phyloP scores from a whole-genome alignment of 768 basidiomycete species.

The Tricholoma furcatifolium region DNA sequence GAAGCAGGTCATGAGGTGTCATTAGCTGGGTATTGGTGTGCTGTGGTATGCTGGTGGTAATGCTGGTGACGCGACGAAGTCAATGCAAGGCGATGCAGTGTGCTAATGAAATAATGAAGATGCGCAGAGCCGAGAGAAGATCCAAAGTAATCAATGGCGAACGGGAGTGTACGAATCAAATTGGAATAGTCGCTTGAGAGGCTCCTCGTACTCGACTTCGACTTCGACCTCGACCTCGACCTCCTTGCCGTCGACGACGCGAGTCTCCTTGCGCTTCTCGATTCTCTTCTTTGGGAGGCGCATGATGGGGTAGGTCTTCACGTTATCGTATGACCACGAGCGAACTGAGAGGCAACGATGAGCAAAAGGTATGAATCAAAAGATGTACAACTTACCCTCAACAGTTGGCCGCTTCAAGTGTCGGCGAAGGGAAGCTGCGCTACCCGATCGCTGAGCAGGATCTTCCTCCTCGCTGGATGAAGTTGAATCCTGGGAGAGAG shows the following conservation, averaged over 20 bases:
- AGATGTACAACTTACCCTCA: constrained; percentile 45
- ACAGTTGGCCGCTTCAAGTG: constrained; percentile 38
- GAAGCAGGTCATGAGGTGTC: constrained; percentile 7
- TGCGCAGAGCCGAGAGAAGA: constrained; percentile 5
- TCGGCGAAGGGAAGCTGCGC: constrained; percentile 19
- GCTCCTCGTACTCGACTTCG: constrained; percentile 42
- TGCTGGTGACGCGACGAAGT: constrained; percentile 9
- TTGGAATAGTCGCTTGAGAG: constrained; percentile 66
- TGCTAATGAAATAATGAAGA: neutral
- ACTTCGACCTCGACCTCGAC: constrained; percentile 50
- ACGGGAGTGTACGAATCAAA: constrained; percentile 42
- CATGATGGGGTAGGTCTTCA: constrained; percentile 68
- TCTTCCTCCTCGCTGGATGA: constrained; percentile 26
- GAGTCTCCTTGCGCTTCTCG: constrained; percentile 54
- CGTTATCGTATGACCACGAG: constrained; percentile 76
- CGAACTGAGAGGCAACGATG: constrained; percentile 41
- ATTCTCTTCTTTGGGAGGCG: constrained; percentile 42
- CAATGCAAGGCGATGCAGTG: constrained; percentile 12
- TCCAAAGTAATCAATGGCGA: constrained; percentile 5
- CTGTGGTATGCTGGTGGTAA: constrained; percentile 12
- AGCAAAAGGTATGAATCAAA: neutral
- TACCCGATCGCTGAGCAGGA: constrained; percentile 21
- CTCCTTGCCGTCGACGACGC: constrained; percentile 41
- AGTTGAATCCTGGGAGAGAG: constrained; percentile 27
- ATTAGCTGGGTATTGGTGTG: constrained; percentile 8